A percentile compares a stretch with the other conserved stretches of the same genome.
These are phyloP conservation scores for Lyophyllum shimeji DNA, from an alignment of 768 basidiomycete genomes.

Conservation along the genomic window DNA sequence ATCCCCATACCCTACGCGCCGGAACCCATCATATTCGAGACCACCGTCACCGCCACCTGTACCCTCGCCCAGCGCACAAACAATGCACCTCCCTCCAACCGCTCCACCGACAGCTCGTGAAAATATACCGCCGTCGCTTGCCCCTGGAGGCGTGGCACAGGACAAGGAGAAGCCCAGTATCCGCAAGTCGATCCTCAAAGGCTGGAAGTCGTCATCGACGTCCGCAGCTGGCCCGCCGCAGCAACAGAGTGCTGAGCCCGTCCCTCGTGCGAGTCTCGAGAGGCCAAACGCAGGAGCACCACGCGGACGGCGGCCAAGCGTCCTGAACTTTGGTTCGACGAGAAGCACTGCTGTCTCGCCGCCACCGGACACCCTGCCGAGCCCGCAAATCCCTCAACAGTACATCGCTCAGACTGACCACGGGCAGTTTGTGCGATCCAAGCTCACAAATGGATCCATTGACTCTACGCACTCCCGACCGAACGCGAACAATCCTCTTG, in stretches of 20 bases:
- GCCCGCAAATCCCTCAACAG: conserved; percentile 59
- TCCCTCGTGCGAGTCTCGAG: conserved; percentile 39
- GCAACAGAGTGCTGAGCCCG: conserved; percentile 10
- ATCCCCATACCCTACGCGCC: conserved; percentile 58
- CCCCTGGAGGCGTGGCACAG: conserved; percentile 29
- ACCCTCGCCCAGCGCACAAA: conserved; percentile 24
- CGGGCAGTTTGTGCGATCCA: conserved; percentile 31
- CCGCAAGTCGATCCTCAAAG: conserved; percentile 74
- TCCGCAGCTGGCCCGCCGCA: conserved; percentile 25
- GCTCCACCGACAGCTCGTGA: conserved; percentile 10
- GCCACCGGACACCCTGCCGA: conserved; percentile 56
- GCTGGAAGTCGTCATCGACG: conserved; percentile 55
- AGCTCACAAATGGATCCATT: conserved; percentile 32
- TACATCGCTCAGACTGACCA: conserved; percentile 30
- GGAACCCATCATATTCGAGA: conserved; percentile 23
- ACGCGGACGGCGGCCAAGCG: conserved; percentile 45
- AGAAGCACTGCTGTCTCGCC: conserved; percentile 29
- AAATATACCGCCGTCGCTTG: conserved; percentile 17
- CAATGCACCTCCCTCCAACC: conserved; percentile 14
- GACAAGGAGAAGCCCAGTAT: conserved; percentile 45
- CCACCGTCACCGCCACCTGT: conserved; percentile 26
- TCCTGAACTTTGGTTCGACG: conserved; percentile 43
- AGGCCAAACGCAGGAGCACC: conserved; percentile 30
- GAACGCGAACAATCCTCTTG: conserved; percentile 19
- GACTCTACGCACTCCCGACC: conserved; percentile 32